These are phyloP conservation scores for Exidia glandulosa DNA, from an alignment of 768 basidiomycete genomes.

Conservation along the genomic window DNA sequence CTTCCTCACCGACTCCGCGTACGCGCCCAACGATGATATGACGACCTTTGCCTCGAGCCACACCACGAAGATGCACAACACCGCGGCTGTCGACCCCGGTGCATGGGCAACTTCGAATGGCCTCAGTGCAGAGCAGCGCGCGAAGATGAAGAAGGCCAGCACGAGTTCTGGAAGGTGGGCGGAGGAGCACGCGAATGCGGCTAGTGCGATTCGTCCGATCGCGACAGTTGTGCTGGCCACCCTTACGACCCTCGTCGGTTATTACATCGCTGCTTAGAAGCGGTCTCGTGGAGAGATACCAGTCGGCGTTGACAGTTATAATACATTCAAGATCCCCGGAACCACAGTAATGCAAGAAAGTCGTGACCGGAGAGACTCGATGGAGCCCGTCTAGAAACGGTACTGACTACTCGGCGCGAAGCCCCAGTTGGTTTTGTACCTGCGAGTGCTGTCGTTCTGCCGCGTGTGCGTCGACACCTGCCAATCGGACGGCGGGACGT, in stretches of 20 bases:
- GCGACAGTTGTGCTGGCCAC: too few species aligned
- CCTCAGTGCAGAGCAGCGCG: constrained; percentile 21
- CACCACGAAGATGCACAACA: constrained; percentile 21
- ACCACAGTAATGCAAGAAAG: too few species aligned
- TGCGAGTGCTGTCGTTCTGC: background rate
- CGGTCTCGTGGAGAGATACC: too few species aligned
- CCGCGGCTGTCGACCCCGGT: constrained; percentile 41
- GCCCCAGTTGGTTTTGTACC: too few species aligned
- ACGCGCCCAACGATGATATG: constrained; percentile 14
- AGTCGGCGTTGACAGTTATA: too few species aligned
- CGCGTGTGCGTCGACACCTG: background rate
- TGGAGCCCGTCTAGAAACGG: too few species aligned
- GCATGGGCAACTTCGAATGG: constrained; percentile 60
- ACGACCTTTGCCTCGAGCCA: constrained; percentile 29
- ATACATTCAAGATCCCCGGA: too few species aligned
- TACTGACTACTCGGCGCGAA: too few species aligned
- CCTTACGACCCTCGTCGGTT: too few species aligned
- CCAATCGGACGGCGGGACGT: background rate
- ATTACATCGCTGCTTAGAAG: too few species aligned
- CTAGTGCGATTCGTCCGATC: too few species aligned
- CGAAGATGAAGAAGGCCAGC: background rate
- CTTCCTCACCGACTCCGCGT: constrained; percentile 41
- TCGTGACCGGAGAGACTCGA: too few species aligned
- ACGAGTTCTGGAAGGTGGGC: background rate
- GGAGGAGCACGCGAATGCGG: background rate